Evolutionary conservation across 2,329 filamentous ascomycete species (phyloP), one percentile per base, ranked within the genome.

Genomic region (Penicillium sp.): DNA sequence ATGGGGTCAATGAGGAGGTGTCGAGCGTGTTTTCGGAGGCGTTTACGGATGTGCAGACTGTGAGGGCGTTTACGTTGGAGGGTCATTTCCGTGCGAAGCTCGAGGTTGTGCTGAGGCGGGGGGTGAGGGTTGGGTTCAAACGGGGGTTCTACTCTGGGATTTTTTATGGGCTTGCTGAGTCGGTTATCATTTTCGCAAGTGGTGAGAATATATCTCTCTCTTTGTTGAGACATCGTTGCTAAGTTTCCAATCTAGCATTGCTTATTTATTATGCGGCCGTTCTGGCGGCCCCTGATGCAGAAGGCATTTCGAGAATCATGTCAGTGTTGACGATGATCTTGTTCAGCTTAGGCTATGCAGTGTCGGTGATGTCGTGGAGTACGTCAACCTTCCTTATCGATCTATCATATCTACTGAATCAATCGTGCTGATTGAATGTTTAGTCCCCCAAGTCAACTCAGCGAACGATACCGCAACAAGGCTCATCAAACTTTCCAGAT

Each of bases 231-330:
- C 16, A 49, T 40, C 8, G 26, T 33, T 35, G 47, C 20, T 56
- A 26, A 56, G 18, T 12, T 12, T 42, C 51, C 11, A 24, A 24
- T 57, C 18, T 48, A 66, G 90, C 91, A 0, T 74, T 96, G 3
- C 82, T 96, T 9, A 94, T 96, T 68, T 96, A 88, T 74, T 95
- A 93, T 66, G 90, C 89, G 2, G 84, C 86, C 0, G 74, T 81
- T 0, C 77, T 96, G 11, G 79, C 89, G 5, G 77, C 79, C 0
- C 70, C 72, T 45, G 66, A 75, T 9, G 72, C 81, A 40, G 72
- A 75, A 62, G 78, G 76, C 0, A 81, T 87, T 0, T 77, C 81
- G 1, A 75, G 80, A 1, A 81, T 94, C 18, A 74, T 96, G 26
- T 83, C 87, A 59, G 89, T 94, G 0, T 86, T 94, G 64, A 88